Base-by-base conservation (phyloP, 331 rosid genomes). In the Dryas integrifolia region DNA sequence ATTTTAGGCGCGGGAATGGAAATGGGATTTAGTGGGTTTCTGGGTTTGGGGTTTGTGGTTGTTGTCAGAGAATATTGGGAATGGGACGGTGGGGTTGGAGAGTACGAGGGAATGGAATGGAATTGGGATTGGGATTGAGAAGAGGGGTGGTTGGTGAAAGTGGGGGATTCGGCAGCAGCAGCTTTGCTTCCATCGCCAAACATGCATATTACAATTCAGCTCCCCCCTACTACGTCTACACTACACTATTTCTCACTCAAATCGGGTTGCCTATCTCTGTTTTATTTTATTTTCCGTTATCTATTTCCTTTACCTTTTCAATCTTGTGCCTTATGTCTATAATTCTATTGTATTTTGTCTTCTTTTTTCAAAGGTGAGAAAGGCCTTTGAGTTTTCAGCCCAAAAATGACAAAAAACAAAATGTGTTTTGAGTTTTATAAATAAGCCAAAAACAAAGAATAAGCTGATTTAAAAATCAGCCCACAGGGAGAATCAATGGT, bases 181-280 rank as follows among this genome's bases (percentile, higher is more conserved):
- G 67, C 80, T 64, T 76, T 69, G 86, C 67, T 76, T 58, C 73
- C 79, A 72, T 83, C 84, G 76, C 76, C 79, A 53, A 44, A 51
- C 58, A 50, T 41, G 61, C 67, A 51, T 6, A 9, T 60, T 24
- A 41, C 8, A 67, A 58, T 71, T 66, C 49, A 56, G 53, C 35
- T 66, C 67, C 1, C 39, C 56, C 58, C 8, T 14, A 11, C 38
- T 5, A 14, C 4, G 10, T 69, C 16, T 60, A 1, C 38, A 5
- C 57, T 26, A 13, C 67, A 24, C 43, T 12, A 39, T 18, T 4
- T 18, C 1, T 3, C 14, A 5, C 35, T 47, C 49, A n/a, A 12
- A 15, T 49, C 6, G 6, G 39, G 39, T 69, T 69, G 0, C 26
- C 18, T 24, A 12, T 24, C 46, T 8, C 13, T 11, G 24, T 67